phyloP scores from a whole-genome alignment of 768 basidiomycete species.

The Tulasnella sp. region DNA sequence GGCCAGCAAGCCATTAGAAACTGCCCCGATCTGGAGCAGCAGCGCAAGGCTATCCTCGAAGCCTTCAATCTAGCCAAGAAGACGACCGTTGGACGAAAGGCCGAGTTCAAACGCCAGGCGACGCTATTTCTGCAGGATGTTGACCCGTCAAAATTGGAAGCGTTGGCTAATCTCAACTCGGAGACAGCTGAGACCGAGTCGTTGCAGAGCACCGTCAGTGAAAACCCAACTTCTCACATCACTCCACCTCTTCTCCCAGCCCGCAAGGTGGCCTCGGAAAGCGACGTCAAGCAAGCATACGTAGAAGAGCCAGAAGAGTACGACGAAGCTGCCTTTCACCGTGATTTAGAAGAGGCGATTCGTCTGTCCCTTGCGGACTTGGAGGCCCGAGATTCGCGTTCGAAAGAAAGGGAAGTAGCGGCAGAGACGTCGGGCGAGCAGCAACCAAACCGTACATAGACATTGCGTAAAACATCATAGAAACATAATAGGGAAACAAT shows the following conservation, averaged over 20 bases:
- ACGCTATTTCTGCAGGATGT: slow-evolving; percentile 38
- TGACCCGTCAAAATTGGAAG: slow-evolving; percentile 29
- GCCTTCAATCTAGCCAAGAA: slow-evolving; percentile 37
- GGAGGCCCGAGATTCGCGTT: slow-evolving; percentile 9
- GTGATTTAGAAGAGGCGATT: slow-evolving; percentile 33
- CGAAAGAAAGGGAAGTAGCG: not conserved
- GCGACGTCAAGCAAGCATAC: slow-evolving; percentile 20
- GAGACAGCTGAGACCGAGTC: slow-evolving; percentile 26
- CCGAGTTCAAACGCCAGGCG: slow-evolving; percentile 28
- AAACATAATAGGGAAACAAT: not conserved
- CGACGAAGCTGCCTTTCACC: slow-evolving; percentile 24
- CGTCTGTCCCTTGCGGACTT: slow-evolving; percentile 34
- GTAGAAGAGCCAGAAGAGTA: slow-evolving; percentile 22
- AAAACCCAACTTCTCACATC: not conserved
- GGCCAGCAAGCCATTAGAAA: slow-evolving; percentile 34
- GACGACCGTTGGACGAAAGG: slow-evolving; percentile 23
- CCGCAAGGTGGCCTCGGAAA: not conserved
- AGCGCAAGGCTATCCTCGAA: slow-evolving; percentile 33
- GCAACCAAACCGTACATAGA: not conserved
- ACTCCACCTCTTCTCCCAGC: not conserved
- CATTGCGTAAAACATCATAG: not conserved
- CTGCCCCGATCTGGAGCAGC: slow-evolving; percentile 24
- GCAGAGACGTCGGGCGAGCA: not conserved
- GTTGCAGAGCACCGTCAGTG: slow-evolving; percentile 28
- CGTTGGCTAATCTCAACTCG: slow-evolving; percentile 32